These are phyloP conservation scores for Carex sylvatica DNA, from an alignment of 202 grass and related monocot genomes.

Conservation along the genomic window DNA sequence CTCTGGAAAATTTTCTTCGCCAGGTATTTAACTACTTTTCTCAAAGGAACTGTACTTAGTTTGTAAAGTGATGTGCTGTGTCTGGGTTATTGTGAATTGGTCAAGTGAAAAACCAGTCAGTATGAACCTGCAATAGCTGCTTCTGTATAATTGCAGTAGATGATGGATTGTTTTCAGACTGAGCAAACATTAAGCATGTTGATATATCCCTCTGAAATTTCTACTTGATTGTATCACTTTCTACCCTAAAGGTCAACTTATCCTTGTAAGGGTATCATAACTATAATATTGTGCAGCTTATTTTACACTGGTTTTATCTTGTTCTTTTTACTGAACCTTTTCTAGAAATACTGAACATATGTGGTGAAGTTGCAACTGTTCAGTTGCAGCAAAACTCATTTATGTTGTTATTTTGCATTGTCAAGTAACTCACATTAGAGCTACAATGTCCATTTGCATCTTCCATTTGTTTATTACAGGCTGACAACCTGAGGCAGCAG, in stretches of 20 bases:
- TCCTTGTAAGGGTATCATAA: neutral
- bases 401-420: neutral
- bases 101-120: neutral
- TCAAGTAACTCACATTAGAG: neutral
- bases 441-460: neutral
- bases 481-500: constrained; percentile 87
- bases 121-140: neutral
- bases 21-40: constrained; percentile 45
- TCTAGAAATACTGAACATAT: neutral
- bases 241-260: neutral
- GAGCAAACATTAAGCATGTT: neutral
- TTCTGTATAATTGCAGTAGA: neutral
- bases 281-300: neutral
- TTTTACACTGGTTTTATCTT: neutral
- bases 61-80: neutral
- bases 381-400: neutral
- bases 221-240: neutral
- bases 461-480: constrained; percentile 44
- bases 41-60: neutral
- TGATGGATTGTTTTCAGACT: neutral
- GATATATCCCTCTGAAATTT: neutral
- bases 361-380: neutral
- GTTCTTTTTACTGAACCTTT: neutral
- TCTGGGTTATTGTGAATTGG: neutral
- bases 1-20: constrained; percentile 84